Conservation (phyloP, 2,329 filamentous ascomycete species). For the Trichoderma sp. region DNA sequence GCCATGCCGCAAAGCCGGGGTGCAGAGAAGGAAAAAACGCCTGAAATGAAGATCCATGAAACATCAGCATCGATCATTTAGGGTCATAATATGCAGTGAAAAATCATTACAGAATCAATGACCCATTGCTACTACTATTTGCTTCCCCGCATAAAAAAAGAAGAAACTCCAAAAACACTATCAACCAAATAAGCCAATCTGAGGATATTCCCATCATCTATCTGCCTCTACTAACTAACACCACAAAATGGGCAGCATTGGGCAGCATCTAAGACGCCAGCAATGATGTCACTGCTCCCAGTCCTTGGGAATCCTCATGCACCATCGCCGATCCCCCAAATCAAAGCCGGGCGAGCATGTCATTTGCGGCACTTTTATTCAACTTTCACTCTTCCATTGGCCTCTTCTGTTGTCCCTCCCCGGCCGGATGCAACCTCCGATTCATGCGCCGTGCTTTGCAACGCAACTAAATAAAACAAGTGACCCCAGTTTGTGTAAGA, state of each 20-base stretch:
- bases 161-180: neutral
- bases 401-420: neutral
- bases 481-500: neutral
- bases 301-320: neutral
- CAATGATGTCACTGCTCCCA: conserved; percentile 2
- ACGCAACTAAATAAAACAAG: neutral
- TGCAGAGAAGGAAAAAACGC: neutral
- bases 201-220: neutral
- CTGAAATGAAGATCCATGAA: neutral
- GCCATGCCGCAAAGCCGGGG: neutral
- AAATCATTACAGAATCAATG: neutral
- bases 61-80: neutral
- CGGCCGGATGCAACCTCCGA: conserved; percentile 3
- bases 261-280: neutral
- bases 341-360: neutral
- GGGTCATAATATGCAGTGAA: neutral
- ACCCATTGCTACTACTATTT: neutral
- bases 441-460: neutral
- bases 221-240: neutral
- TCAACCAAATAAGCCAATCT: neutral
- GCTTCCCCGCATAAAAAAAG: neutral
- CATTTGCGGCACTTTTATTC: neutral
- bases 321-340: conserved; percentile 3
- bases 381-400: neutral
- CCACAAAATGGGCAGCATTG: neutral